Conservation (phyloP, 2,329 filamentous ascomycete genomes). For the Nemania serpens region DNA sequence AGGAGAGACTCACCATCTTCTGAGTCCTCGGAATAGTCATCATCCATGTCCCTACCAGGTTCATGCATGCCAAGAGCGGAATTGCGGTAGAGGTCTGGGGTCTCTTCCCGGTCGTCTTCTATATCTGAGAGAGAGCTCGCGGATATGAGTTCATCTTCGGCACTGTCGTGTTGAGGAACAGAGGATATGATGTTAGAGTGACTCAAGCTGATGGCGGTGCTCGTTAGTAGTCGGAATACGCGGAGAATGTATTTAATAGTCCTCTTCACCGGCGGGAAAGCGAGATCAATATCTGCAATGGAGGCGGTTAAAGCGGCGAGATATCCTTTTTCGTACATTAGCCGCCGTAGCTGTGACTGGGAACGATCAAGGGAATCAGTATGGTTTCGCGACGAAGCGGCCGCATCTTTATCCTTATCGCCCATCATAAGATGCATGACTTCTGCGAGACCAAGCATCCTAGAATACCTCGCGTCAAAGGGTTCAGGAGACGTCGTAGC, state of each 20-base stretch:
- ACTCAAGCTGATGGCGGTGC: slow-evolving; percentile 84
- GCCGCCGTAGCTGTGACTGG: slow-evolving; percentile 81
- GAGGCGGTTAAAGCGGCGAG: slow-evolving; percentile 86
- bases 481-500: slow-evolving; percentile 78
- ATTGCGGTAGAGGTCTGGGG: slow-evolving; percentile 94
- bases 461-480: slow-evolving; percentile 83
- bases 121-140: slow-evolving; percentile 88
- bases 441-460: slow-evolving; percentile 85
- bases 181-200: slow-evolving; percentile 76
- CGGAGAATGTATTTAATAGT: slow-evolving; percentile 96
- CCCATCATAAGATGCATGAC: slow-evolving; percentile 92
- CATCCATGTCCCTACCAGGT: slow-evolving; percentile 67
- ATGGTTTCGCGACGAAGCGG: slow-evolving; percentile 44
- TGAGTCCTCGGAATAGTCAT: slow-evolving; percentile 77
- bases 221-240: slow-evolving; percentile 84
- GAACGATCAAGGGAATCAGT: slow-evolving; percentile 56
- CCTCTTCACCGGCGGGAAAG: slow-evolving; percentile 89
- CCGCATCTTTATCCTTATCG: slow-evolving; percentile 68
- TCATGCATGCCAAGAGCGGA: slow-evolving; percentile 96
- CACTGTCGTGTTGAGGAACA: slow-evolving; percentile 65
- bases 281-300: slow-evolving; percentile 93
- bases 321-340: slow-evolving; percentile 99
- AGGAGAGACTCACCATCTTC: slow-evolving; percentile 58
- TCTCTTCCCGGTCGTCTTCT: slow-evolving; percentile 87
- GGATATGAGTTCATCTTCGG: slow-evolving; percentile 87